A percentile compares a stretch with the other conserved stretches of the same genome.
Conservation (phyloP, 2,329 filamentous ascomycete species). For the Dothiorella sarmentorum region DNA sequence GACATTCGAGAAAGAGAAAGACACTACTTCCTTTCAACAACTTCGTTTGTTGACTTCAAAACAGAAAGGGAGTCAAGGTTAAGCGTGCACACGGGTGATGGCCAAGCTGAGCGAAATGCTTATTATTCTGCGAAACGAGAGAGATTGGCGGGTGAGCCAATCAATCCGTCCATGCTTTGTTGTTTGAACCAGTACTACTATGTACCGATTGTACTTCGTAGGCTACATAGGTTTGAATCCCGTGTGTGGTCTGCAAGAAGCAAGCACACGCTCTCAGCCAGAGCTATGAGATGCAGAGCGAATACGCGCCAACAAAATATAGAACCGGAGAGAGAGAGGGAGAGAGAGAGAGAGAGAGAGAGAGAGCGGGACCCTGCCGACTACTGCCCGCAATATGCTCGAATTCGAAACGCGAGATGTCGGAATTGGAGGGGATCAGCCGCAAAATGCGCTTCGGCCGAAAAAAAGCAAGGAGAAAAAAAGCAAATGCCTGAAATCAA, state of each 20-base stretch:
- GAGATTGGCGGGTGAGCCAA: not conserved
- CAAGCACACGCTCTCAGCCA: not conserved
- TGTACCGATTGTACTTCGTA: not conserved
- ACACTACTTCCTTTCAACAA: not conserved
- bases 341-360: too few species aligned
- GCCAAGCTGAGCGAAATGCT: not conserved
- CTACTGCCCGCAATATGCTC: not conserved
- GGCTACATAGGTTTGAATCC: not conserved
- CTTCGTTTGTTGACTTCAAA: not conserved
- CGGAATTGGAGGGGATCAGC: not conserved
- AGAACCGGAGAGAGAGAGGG: too few species aligned
- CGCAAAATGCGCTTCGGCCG: slow-evolving; percentile 7
- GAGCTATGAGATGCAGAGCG: not conserved
- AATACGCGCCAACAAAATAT: slow-evolving; percentile 6
- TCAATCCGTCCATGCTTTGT: not conserved
- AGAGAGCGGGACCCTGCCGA: not conserved
- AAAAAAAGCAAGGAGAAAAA: not conserved
- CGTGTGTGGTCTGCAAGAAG: not conserved
- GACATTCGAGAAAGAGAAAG: not conserved
- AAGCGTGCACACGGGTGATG: not conserved
- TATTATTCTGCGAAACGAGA: not conserved
- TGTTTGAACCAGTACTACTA: not conserved
- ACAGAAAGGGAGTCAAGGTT: not conserved
- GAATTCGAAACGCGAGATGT: slow-evolving; percentile 1
- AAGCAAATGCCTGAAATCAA: slow-evolving; percentile 1